Percentiles rank a stretch among this genome's conserved stretches.
Conservation (phyloP, 148 eudicot species). For the Diospyros lotus region DNA sequence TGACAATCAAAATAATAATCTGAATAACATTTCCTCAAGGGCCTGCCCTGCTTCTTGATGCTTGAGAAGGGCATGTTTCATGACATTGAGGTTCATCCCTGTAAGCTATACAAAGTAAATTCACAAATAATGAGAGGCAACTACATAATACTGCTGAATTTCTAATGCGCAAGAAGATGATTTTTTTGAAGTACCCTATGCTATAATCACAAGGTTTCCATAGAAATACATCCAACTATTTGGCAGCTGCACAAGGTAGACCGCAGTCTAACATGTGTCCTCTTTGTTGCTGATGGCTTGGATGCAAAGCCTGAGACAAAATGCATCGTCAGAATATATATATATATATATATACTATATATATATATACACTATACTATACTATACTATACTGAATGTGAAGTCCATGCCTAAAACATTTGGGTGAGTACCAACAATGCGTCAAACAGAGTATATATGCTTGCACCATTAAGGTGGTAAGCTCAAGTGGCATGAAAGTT, state of each 20-base stretch:
- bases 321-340: not conserved
- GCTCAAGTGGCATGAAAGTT: no score
- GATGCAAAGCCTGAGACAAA: slow-evolving; percentile 49
- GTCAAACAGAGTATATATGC: not conserved
- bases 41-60: no score
- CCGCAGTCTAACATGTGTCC: slow-evolving; percentile 46
- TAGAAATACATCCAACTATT: slow-evolving; percentile 16
- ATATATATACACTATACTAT: not conserved
- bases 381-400: not conserved
- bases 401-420: not conserved
- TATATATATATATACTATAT: not conserved
- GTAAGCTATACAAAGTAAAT: no score
- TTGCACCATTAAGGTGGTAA: no score
- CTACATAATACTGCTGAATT: not conserved
- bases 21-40: no score
- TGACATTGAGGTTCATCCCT: no score
- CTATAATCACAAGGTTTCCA: not conserved
- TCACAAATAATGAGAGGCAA: no score
- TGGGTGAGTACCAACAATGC: not conserved
- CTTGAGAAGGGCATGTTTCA: no score
- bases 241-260: slow-evolving; percentile 55
- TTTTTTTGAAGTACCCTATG: not conserved
- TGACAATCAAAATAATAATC: no score
- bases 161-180: not conserved
- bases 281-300: slow-evolving; percentile 43